Percentiles rank a stretch among this genome's conserved stretches.
Conservation (phyloP, 371 early-diverging fungal species). For the Haplosporangium sp. region DNA sequence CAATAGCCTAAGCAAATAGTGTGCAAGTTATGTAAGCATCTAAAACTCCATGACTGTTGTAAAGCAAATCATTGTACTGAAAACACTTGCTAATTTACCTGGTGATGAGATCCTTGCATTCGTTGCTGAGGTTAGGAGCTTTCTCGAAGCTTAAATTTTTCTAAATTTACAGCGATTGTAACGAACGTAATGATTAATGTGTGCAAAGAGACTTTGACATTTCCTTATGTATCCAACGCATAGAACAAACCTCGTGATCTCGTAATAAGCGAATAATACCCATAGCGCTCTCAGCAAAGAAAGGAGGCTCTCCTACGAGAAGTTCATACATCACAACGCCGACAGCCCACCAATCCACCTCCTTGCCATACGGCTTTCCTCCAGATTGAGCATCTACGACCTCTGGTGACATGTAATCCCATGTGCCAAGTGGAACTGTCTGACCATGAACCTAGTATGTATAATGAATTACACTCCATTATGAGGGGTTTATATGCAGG, state of each 20-base stretch:
- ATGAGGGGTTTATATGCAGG: background rate
- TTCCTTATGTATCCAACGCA: background rate
- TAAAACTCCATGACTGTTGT: background rate
- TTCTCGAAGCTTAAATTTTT: slow-evolving; percentile 59
- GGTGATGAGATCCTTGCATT: slow-evolving; percentile 50
- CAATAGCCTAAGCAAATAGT: slow-evolving; percentile 67
- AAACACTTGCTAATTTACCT: slow-evolving; percentile 6
- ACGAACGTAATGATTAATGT: background rate
- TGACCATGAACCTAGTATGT: slow-evolving; percentile 58
- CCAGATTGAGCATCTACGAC: slow-evolving; percentile 77
- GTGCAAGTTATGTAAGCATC: background rate
- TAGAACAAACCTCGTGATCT: slow-evolving; percentile 66
- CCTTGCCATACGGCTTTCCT: slow-evolving; percentile 84
- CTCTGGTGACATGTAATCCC: slow-evolving; percentile 97
- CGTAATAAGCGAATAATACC: slow-evolving; percentile 90
- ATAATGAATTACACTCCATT: background rate
- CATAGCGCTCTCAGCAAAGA: slow-evolving; percentile 83
- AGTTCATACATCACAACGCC: slow-evolving; percentile 99
- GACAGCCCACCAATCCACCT: slow-evolving; percentile 99
- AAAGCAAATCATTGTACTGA: background rate
- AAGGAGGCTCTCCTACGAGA: slow-evolving; percentile 95
- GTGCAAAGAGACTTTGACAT: background rate
- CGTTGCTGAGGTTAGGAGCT: slow-evolving; percentile 24
- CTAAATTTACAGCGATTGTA: slow-evolving; percentile 14
- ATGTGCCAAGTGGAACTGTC: slow-evolving; percentile 89